Base-by-base conservation (phyloP, 2,329 filamentous ascomycete species). In the Stagonosporopsis rhizophila region DNA sequence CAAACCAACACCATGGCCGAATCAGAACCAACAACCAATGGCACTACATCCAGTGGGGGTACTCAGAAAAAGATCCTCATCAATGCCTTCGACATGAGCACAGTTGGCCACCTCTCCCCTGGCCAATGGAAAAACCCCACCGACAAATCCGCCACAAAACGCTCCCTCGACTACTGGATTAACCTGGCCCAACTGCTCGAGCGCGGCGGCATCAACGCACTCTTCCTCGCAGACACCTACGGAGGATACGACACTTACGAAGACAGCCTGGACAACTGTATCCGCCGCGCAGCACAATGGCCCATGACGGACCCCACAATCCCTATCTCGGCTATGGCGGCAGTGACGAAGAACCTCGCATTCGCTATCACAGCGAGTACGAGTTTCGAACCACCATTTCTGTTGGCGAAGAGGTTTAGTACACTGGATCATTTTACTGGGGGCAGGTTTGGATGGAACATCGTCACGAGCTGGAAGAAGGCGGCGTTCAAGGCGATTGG, bases 61-160 rank as follows among this genome's bases (percentile, higher is more conserved):
- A 17, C 22, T n/a, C 4, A 25, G 3, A 85, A 83, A 62, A 79
- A 83, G 23, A 87, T 88, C 14, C 67, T 88, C 6, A 76, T 88
- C 42, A 88, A 88, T 75, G 86, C 85, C 2, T 88, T 88, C 61
- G 86, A 88, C 56, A 88, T 88, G 85, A 85, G 80, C 2, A 87
- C 85, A 0, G 80, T 88, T 6, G 86, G 86, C 2, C 87, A 89
- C 68, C 68, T 89, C 30, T 86, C 84, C 0, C 85, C 86, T 0
- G 87, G 87, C 0, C 86, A 89, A 74, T 89, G 87, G 87, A 88
- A 87, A 82, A 86, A 88, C 48, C 86, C 87, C 0, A 78, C 74
- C 15, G 86, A 89, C 68, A 82, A 81, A 54, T 87, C 85, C 0
- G 82, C 83, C 0, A 85, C 82, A 0, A 89, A 89, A 59, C 78